Evolutionary conservation across 1,284 basidiomycete genomes (phyloP), one percentile per base, ranked within the genome.

Genomic region (Chalciporus sp.): DNA sequence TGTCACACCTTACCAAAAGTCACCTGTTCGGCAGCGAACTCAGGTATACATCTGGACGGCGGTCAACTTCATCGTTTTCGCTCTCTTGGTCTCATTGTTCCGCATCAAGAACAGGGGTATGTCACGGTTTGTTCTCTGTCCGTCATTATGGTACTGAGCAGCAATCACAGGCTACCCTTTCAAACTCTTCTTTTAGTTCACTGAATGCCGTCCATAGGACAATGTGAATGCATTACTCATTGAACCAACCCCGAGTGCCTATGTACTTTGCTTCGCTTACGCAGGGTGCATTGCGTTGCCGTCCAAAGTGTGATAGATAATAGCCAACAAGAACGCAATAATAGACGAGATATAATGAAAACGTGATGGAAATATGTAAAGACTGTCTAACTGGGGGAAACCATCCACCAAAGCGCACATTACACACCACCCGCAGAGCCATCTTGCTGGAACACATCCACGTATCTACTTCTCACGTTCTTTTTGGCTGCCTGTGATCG

Each of bases 1-100:
- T 49, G 82, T 94, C 52, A 85, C 94, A 35, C 95, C 96, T 1
- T 80, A 83, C 52, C 88, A 96, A 70, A 72, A 80, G 40, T 92
- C 92, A 17, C 83, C 90, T 0, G 67, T 73, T 41, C 85, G 88
- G 55, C 96, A 99, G 71, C 83, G 92, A 31, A 68, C 88, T 23
- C 95, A 95, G 62, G 79, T 97, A 23, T 96, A 96, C 69, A 78
- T 98, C 35, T 98, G 94, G 94, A 84, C 86, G 2, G 84, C 78
- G 1, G 86, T 98, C 53, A 81, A 92, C 55, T 75, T 97, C 69
- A 78, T 94, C 62, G 80, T 97, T 55, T 95, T 95, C 72, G 95
- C 94, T 46, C 78, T 96, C 58, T 77, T 99, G 43, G 77, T 98
- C 52, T 91, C 90, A 45, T 69, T 99, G 42, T 99, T 99, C 82